Base-by-base conservation (phyloP, 164 flowering plant species). In the Stephania cephalantha region DNA sequence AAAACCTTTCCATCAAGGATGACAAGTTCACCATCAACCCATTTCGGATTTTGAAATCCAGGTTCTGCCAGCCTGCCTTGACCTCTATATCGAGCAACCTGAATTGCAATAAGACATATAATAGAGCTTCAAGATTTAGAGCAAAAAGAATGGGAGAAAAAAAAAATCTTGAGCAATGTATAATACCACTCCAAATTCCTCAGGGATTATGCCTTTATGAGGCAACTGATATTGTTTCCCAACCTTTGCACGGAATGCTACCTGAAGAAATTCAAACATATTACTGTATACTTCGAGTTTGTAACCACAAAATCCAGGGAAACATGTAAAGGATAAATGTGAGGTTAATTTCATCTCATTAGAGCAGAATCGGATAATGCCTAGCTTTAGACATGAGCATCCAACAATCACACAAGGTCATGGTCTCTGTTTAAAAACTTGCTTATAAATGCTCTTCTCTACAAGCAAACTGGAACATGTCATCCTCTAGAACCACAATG, bases 11-110 rank as follows among this genome's bases (percentile, higher is more conserved):
- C 99, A 82, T 95, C 95, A 77, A 93, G 88, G 79, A 95, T 88
- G 67, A 95, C 93, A 74, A 95, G 95, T 86, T 95, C 99, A 52
- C 99, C 99, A 84, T 95, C 97, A 78, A 93, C 97, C 99, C 99
- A 95, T 79, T 93, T 83, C 75, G 98, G 98, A 83, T 90, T 93
- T 70, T 44, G 82, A 79, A 92, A 92, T 15, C 99, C 98, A 46
- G 95, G 91, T 69, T 87, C 97, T 61, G 98, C 92, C 68, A 93
- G 90, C 86, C 98, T 90, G 63, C 99, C 99, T 80, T 95, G 97
- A 70, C 99, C 99, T 87, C 81, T 93, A 82, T 95, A 95, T 75
- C 98, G 88, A 84, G 97, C 99, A 79, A 95, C 82, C 99, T 95
- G 85, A 74, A 48, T 61, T 20, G 52, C 71, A 81, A 9, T 74